phyloP scores from a whole-genome alignment of 2,329 filamentous ascomycete species.

The Thermothelomyces thermophilus region DNA sequence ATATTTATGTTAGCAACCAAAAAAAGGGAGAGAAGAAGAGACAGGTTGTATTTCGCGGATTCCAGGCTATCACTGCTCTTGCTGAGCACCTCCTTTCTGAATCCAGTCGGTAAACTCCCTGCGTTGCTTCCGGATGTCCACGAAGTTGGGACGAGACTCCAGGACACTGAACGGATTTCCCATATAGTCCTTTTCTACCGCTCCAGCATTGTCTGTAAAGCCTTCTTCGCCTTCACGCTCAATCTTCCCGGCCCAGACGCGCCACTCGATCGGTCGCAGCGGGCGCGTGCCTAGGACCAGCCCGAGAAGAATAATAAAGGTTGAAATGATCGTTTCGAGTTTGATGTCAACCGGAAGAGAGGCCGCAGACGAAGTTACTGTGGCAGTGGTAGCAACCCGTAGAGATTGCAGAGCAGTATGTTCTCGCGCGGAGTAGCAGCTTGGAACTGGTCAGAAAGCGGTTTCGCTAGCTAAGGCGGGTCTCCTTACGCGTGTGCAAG shows the following conservation, averaged over 20 bases:
- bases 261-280: constrained; percentile 79
- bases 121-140: constrained; percentile 77
- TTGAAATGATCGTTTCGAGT: constrained; percentile 75
- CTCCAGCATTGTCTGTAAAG: constrained; percentile 50
- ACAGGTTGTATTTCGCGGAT: no score
- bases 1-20: no score
- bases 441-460: constrained; percentile 34
- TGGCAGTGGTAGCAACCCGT: constrained; percentile 40
- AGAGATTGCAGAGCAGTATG: constrained; percentile 68
- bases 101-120: constrained; percentile 75
- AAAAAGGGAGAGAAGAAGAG: no score
- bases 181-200: constrained; percentile 61
- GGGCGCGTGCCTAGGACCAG: constrained; percentile 72
- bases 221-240: constrained; percentile 64
- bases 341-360: constrained; percentile 78
- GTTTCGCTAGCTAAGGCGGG: constrained; percentile 2
- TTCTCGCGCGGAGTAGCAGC: constrained; percentile 94
- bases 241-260: constrained; percentile 75
- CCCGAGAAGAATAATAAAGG: constrained; percentile 73
- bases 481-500: constrained; percentile 75
- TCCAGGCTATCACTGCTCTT: constrained; percentile 2
- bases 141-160: constrained; percentile 76
- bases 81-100: constrained; percentile 28
- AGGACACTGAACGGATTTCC: constrained; percentile 75
- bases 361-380: constrained; percentile 37